Evolutionary conservation across 495 filamentous ascomycete species (phyloP).

Genomic region (Evansstolkia leycettana): DNA sequence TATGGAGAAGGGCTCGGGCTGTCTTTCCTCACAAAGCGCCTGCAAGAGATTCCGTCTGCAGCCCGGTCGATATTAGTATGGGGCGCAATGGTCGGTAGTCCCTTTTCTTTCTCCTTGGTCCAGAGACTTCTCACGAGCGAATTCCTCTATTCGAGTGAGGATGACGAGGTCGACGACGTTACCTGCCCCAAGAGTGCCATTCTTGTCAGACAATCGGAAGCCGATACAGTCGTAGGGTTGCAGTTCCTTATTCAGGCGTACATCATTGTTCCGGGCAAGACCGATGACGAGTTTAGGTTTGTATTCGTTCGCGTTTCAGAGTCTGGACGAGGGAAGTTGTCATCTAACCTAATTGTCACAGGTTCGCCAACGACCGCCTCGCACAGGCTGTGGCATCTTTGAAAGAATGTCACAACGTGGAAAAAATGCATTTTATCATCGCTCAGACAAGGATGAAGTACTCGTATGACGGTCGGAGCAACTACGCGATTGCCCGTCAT

Average conservation of each 20-base stretch:
- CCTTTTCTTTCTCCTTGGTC: constrained; percentile 71
- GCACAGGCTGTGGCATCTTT: constrained; percentile 60
- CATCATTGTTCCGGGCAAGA: constrained; percentile 59
- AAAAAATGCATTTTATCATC: constrained; percentile 81
- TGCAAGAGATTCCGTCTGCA: constrained; percentile 61
- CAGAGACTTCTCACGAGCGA: constrained; percentile 61
- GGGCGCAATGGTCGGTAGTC: constrained; percentile 66
- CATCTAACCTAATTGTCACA: constrained; percentile 20
- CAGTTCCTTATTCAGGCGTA: constrained; percentile 66
- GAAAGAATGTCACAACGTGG: constrained; percentile 49
- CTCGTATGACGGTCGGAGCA: constrained; percentile 41
- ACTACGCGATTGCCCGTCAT: constrained; percentile 63
- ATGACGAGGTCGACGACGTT: constrained; percentile 22
- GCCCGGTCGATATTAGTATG: constrained; percentile 73
- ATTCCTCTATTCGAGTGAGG: constrained; percentile 40
- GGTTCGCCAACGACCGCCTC: constrained; percentile 77
- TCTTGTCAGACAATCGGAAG: constrained; percentile 24
- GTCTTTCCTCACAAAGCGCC: constrained; percentile 62
- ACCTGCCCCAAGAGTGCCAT: constrained; percentile 20
- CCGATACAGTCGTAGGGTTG: constrained; percentile 59
- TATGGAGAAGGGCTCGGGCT: constrained; percentile 69
- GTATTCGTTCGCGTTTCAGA: constrained; percentile 1
- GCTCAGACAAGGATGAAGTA: constrained; percentile 67
- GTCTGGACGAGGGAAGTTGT: constrained; percentile 18
- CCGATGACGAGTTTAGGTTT: constrained; percentile 59